Evolutionary conservation across 805 yeast species (phyloP).

Genomic region (Lipomyces orientalis): DNA sequence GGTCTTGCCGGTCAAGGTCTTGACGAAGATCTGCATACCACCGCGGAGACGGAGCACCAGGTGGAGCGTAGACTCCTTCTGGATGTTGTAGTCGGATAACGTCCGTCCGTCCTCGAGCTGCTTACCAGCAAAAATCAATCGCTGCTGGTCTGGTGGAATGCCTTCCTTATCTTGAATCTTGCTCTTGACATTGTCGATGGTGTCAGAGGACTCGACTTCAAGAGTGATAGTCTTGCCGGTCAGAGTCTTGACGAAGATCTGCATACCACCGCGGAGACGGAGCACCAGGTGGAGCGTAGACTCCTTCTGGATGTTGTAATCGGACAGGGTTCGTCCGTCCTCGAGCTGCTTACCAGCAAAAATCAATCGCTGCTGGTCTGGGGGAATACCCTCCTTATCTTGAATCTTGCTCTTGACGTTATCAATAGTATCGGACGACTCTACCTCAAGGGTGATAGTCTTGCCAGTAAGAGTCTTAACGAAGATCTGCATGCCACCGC

Average conservation of each 20-base stretch:
- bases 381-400: slow-evolving; percentile 96
- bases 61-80: slow-evolving; percentile 88
- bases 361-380: slow-evolving; percentile 93
- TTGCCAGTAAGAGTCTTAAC: slow-evolving; percentile 90
- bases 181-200: slow-evolving; percentile 92
- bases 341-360: slow-evolving; percentile 96
- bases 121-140: slow-evolving; percentile 94
- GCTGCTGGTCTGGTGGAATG: slow-evolving; percentile 95
- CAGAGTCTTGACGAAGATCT: slow-evolving; percentile 86
- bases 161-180: slow-evolving; percentile 97
- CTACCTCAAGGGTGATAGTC: slow-evolving; percentile 88
- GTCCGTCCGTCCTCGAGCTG: slow-evolving; percentile 97
- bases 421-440: slow-evolving; percentile 93
- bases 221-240: slow-evolving; percentile 90
- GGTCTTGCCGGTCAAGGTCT: slow-evolving; percentile 92
- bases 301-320: slow-evolving; percentile 95
- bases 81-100: slow-evolving; percentile 91
- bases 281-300: slow-evolving; percentile 83
- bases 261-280: slow-evolving; percentile 93
- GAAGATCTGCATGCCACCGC: slow-evolving; percentile 98
- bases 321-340: slow-evolving; percentile 92
- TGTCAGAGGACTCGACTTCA: slow-evolving; percentile 92
- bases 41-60: slow-evolving; percentile 88
- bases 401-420: slow-evolving; percentile 93
- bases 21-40: slow-evolving; percentile 90